These are phyloP conservation scores for Vigna unguiculata DNA, from an alignment of 306 rosid genomes.

Conservation along the genomic window DNA sequence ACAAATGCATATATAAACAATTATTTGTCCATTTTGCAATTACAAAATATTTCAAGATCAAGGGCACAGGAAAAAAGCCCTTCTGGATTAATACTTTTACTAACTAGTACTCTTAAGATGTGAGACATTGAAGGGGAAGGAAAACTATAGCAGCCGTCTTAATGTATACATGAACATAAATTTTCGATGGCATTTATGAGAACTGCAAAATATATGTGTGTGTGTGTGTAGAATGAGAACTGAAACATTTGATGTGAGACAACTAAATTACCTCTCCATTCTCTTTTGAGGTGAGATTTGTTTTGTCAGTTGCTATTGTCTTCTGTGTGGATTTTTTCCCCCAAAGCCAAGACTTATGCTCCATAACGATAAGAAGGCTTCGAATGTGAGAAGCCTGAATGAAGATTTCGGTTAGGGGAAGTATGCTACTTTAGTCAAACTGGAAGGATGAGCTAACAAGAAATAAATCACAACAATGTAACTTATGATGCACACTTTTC, in stretches of 20 bases:
- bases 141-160: slow-evolving; percentile 8
- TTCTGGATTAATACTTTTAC: not conserved
- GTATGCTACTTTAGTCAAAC: slow-evolving; percentile 9
- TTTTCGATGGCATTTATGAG: not conserved
- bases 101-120: slow-evolving; percentile 1
- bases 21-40: slow-evolving; percentile 10
- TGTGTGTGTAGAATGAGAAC: not conserved
- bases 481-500: slow-evolving; percentile 4
- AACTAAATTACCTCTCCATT: slow-evolving; percentile 68
- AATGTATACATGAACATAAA: slow-evolving; percentile 8
- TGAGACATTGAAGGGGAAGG: not conserved
- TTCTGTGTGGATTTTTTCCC: slow-evolving; percentile 75
- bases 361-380: slow-evolving; percentile 59
- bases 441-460: not conserved
- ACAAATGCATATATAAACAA: not conserved
- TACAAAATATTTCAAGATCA: slow-evolving; percentile 22
- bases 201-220: not conserved
- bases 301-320: slow-evolving; percentile 54
- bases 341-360: slow-evolving; percentile 80
- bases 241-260: slow-evolving; percentile 1
- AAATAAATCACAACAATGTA: slow-evolving; percentile 18
- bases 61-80: not conserved
- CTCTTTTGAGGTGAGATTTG: slow-evolving; percentile 51
- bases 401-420: slow-evolving; percentile 8
- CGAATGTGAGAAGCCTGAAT: slow-evolving; percentile 46